Evolutionary conservation across 2,329 filamentous ascomycete species (phyloP), one percentile per base, ranked within the genome.

Genomic region (Emericellopsis atlantica): DNA sequence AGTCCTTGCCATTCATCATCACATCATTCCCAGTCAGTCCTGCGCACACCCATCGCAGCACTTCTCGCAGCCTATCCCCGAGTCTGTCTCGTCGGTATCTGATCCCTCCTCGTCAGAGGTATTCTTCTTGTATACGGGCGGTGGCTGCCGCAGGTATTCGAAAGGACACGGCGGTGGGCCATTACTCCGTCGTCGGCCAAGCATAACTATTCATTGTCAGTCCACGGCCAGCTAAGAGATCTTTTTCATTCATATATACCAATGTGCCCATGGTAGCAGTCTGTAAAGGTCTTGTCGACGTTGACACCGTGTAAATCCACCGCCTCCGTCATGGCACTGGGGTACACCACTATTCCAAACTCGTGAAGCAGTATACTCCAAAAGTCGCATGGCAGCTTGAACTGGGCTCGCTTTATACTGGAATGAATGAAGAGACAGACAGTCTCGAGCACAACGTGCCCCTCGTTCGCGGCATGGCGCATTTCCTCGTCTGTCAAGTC

Each of bases 261-360:
- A 1, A 64, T 58, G 35, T 64, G 60, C 2, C 55, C 56, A 7
- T 49, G 42, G 36, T 64, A 64, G 1, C 55, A 57, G 31, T 63
- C 59, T 12, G 59, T 59, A 45, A 59, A 64, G 1, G 59, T 62
- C 3, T 56, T 49, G 7, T 60, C 57, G 3, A 51, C 45, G 1
- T 51, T 56, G 32, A 64, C 37, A 0, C 57, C 59, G 7, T 48
- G 48, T 9, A 57, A 43, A 21, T 58, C 54, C 22, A 63, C 48
- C 7, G 57, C 50, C 42, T 63, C 60, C 9, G 54, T 59, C 42
- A 64, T 47, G 4, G 61, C 60, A 1, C 60, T 61, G 3, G 60
- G 61, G 40, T 62, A 64, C 18, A 64, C 56, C n/a, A 64, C 48
- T 35, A 64, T 64, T 32, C 61, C 61, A 23, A 61, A 64, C 39